Evolutionary conservation across 2,329 filamentous ascomycete species (phyloP).

Genomic region (Dothideomycetes sp.): DNA sequence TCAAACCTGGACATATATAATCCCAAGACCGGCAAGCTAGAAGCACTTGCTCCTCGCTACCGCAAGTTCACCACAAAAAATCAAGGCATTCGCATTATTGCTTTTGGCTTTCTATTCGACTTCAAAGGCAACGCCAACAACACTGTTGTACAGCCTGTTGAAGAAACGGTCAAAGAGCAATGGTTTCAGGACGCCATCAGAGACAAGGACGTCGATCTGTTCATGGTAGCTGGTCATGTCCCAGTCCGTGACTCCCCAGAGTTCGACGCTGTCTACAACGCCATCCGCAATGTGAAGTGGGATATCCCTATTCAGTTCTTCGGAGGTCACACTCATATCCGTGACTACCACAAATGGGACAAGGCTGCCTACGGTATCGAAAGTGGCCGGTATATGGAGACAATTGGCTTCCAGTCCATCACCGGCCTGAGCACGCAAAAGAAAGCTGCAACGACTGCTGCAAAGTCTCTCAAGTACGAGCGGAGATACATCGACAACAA

Average conservation of each 20-base stretch:
- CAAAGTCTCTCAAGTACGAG: slow-evolving; percentile 42
- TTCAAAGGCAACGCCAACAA: slow-evolving; percentile 89
- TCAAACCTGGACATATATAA: slow-evolving; percentile 88
- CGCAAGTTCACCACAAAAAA: slow-evolving; percentile 88
- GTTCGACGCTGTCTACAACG: slow-evolving; percentile 64
- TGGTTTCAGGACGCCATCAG: slow-evolving; percentile 84
- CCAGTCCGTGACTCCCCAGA: slow-evolving; percentile 65
- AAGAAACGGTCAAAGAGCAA: slow-evolving; percentile 65
- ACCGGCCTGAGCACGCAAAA: slow-evolving; percentile 45
- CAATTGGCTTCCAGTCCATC: slow-evolving; percentile 86
- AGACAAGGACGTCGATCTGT: slow-evolving; percentile 72
- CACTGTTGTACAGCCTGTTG: slow-evolving; percentile 69
- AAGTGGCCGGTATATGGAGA: slow-evolving; percentile 88
- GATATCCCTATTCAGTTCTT: slow-evolving; percentile 84
- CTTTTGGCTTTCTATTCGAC: slow-evolving; percentile 92
- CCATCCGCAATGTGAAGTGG: slow-evolving; percentile 66
- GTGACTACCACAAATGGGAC: slow-evolving; percentile 74
- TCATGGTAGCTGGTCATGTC: slow-evolving; percentile 78
- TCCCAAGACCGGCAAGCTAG: slow-evolving; percentile 55
- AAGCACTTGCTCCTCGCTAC: slow-evolving; percentile 71
- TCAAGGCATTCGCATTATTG: slow-evolving; percentile 69
- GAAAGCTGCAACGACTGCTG: slow-evolving; percentile 15
- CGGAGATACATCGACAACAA: slow-evolving; percentile 93
- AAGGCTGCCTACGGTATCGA: slow-evolving; percentile 67
- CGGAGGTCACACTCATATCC: slow-evolving; percentile 80